These are phyloP conservation scores for Achaetomium macrosporum DNA, from an alignment of 2,329 filamentous ascomycete genomes.

Conservation along the genomic window DNA sequence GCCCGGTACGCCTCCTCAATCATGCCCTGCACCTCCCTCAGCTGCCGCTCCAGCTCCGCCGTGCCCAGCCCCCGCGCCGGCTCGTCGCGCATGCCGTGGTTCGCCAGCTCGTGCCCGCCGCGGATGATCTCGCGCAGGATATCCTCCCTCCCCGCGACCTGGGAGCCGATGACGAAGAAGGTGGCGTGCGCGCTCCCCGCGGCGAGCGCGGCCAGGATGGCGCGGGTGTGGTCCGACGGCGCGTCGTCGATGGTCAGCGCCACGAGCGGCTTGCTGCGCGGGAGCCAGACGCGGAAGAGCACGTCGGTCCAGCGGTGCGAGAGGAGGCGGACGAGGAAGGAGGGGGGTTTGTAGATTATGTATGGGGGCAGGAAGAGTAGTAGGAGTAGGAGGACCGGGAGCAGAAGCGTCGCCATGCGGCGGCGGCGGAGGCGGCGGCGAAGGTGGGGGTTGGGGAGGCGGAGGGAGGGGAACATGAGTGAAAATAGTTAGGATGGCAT, in stretches of 20 bases:
- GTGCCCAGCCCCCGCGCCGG: constrained; percentile 58
- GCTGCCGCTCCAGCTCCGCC: constrained; percentile 55
- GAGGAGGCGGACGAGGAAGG: constrained; percentile 64
- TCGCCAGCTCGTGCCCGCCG: constrained; percentile 67
- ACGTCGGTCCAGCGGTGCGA: constrained; percentile 69
- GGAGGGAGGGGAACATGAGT: constrained; percentile 29
- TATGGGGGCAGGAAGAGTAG: constrained; percentile 48
- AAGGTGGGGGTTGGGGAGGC: constrained; percentile 50
- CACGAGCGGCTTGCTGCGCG: constrained; percentile 53
- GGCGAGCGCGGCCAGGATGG: constrained; percentile 64
- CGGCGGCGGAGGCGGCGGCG: constrained; percentile 53
- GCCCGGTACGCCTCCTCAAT: constrained; percentile 52
- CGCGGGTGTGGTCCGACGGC: constrained; percentile 64
- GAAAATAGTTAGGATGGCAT: not conserved
- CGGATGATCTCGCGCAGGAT: constrained; percentile 53
- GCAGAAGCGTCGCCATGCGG: constrained; percentile 49
- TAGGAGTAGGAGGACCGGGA: constrained; percentile 35
- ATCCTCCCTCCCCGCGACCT: constrained; percentile 52
- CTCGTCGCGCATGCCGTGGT: constrained; percentile 88
- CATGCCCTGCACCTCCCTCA: constrained; percentile 56
- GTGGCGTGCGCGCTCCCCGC: constrained; percentile 66
- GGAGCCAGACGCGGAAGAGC: constrained; percentile 59
- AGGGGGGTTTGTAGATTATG: constrained; percentile 74
- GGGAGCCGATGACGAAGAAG: constrained; percentile 82
- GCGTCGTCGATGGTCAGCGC: constrained; percentile 86